These are phyloP conservation scores for Umbelopsis ramanniana DNA, from an alignment of 192 early-diverging fungal genomes.

Conservation along the genomic window DNA sequence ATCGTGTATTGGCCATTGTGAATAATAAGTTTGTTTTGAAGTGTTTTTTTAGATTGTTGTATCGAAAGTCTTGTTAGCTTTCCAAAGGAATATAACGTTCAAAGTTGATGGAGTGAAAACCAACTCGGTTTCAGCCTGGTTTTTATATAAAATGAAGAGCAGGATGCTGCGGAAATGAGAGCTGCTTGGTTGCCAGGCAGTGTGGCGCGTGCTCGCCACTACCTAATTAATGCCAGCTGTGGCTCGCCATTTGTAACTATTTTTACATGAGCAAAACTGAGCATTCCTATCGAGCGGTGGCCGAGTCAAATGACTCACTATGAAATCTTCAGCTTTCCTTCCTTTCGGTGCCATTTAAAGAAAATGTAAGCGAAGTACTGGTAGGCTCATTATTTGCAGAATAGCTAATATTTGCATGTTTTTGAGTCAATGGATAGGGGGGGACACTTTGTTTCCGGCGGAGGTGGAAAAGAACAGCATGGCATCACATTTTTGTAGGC, in stretches of 20 bases:
- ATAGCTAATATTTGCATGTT: too few species aligned
- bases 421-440: too few species aligned
- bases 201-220: slow-evolving; percentile 13
- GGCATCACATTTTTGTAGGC: too few species aligned
- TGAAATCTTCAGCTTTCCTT: too few species aligned
- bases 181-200: not conserved
- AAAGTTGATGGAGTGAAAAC: not conserved
- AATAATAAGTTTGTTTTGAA: not conserved
- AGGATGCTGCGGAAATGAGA: slow-evolving; percentile 1
- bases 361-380: too few species aligned
- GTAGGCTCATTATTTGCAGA: too few species aligned
- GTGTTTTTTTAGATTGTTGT: not conserved
- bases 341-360: too few species aligned
- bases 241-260: slow-evolving; percentile 1
- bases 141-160: not conserved
- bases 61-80: not conserved
- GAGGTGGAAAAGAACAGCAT: too few species aligned
- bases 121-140: not conserved
- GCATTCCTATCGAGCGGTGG: not conserved
- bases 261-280: not conserved
- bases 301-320: not conserved
- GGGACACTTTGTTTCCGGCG: too few species aligned
- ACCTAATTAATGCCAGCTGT: not conserved
- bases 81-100: not conserved
- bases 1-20: slow-evolving; percentile 6